A percentile compares a stretch with the other conserved stretches of the same genome.
Conservation (phyloP, 352 stramenopile genomes). For the Poterioochromonas sp. region DNA sequence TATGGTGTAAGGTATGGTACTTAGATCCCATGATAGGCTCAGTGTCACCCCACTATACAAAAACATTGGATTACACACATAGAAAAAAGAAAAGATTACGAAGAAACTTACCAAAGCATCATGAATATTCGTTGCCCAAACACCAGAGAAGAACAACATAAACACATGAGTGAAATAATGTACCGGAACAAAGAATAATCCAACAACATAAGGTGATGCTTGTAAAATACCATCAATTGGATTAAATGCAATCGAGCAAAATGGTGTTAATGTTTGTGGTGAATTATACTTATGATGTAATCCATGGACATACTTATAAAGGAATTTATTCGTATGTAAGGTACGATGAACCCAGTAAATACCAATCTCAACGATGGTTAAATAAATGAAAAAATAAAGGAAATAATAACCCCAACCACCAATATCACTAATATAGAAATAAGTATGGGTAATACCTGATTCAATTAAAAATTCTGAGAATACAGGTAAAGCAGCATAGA, state of each 20-base stretch:
- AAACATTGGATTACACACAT: not conserved
- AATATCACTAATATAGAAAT: slow-evolving; percentile 56
- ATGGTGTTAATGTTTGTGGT: slow-evolving; percentile 58
- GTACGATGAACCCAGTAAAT: slow-evolving; percentile 67
- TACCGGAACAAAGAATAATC: slow-evolving; percentile 54
- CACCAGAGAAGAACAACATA: slow-evolving; percentile 62
- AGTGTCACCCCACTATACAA: slow-evolving; percentile 45
- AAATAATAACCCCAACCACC: slow-evolving; percentile 52
- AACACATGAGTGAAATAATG: slow-evolving; percentile 62
- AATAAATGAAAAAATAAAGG: slow-evolving; percentile 51
- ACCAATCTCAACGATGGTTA: slow-evolving; percentile 57
- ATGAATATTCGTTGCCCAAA: slow-evolving; percentile 73
- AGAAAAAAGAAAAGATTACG: not conserved
- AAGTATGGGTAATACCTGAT: slow-evolving; percentile 52
- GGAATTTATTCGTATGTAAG: slow-evolving; percentile 64
- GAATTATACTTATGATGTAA: slow-evolving; percentile 65
- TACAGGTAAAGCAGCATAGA: slow-evolving; percentile 58
- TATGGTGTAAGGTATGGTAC: slow-evolving; percentile 64
- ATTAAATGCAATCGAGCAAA: slow-evolving; percentile 62
- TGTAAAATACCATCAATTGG: slow-evolving; percentile 60
- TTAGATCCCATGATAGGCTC: slow-evolving; percentile 62
- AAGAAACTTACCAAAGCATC: slow-evolving; percentile 52
- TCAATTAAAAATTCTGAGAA: slow-evolving; percentile 62
- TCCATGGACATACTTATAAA: slow-evolving; percentile 64
- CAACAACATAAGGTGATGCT: slow-evolving; percentile 57